A percentile compares a stretch with the other conserved stretches of the same genome.
These are phyloP conservation scores for Lentinula edodes DNA, from an alignment of 768 basidiomycete species.

Conservation along the genomic window DNA sequence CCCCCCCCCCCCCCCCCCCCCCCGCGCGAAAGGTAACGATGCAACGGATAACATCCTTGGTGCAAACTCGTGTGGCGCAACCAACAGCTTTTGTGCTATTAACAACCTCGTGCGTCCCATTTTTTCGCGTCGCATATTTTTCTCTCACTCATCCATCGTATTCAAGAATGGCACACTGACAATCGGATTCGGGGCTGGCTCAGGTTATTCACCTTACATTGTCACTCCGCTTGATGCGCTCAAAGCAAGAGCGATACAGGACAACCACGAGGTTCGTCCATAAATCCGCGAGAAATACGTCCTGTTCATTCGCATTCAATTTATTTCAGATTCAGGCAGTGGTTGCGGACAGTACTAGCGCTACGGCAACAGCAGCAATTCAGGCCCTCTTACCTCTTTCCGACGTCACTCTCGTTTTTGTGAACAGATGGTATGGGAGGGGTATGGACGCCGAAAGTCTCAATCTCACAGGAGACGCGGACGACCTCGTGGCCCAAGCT, in stretches of 20 bases:
- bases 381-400: background rate
- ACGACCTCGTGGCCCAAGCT: conserved; percentile 31
- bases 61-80: conserved; percentile 29
- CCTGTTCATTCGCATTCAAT: background rate
- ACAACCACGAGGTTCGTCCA: background rate
- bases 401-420: conserved; percentile 1
- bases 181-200: background rate
- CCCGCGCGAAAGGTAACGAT: conserved; percentile 16
- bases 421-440: background rate
- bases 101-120: background rate
- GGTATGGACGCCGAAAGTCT: conserved; percentile 16
- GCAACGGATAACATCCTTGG: conserved; percentile 30
- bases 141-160: background rate
- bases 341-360: background rate
- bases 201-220: background rate
- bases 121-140: background rate
- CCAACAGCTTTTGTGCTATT: background rate
- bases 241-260: background rate
- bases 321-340: background rate
- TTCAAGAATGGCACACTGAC: conserved; percentile 13
- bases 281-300: no score
- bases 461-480: conserved; percentile 28
- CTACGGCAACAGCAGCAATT: background rate
- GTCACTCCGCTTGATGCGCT: conserved; percentile 4
- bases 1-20: no score